Percentiles rank a stretch among this genome's conserved stretches.
Evolutionary conservation across 1,284 basidiomycete species (phyloP).

Genomic region (Neotropicomus parvogracilis): DNA sequence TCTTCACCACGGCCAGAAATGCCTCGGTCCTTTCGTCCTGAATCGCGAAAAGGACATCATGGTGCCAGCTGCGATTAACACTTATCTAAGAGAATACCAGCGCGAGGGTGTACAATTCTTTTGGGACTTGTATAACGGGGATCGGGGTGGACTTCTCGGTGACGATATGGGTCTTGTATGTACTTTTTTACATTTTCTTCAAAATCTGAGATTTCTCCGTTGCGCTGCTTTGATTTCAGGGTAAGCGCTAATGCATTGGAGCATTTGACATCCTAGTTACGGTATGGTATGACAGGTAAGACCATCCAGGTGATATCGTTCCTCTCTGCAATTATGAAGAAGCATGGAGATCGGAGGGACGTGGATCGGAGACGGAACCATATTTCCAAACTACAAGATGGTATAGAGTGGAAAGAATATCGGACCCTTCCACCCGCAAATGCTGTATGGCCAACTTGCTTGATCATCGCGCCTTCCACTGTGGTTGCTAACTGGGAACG

Average conservation of each 20-base stretch:
- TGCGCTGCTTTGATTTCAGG: conserved; percentile 14
- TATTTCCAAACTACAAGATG: conserved; percentile 62
- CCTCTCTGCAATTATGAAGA: conserved; percentile 81
- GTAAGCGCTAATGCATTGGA: conserved; percentile 12
- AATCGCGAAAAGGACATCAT: conserved; percentile 44
- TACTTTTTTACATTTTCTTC: conserved; percentile 10
- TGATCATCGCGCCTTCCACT: conserved; percentile 77
- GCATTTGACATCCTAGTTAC: not conserved
- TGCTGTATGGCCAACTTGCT: conserved; percentile 71
- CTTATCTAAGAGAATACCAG: conserved; percentile 80
- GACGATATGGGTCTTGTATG: conserved; percentile 88
- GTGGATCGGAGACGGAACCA: conserved; percentile 56
- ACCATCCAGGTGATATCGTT: conserved; percentile 89
- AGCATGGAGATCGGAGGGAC: conserved; percentile 63
- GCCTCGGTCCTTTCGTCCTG: conserved; percentile 44
- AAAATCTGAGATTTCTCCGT: conserved; percentile 3
- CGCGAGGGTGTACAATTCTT: conserved; percentile 79
- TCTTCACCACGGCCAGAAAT: conserved; percentile 41
- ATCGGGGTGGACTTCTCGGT: conserved; percentile 71
- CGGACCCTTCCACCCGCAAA: conserved; percentile 61
- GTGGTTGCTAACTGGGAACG: conserved; percentile 80
- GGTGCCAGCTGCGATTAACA: conserved; percentile 74
- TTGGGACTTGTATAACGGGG: conserved; percentile 59
- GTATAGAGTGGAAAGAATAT: conserved; percentile 47
- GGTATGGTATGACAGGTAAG: conserved; percentile 48